Evolutionary conservation across 352 stramenopile genomes (phyloP).

Genomic region (Achlya hypogyna): DNA sequence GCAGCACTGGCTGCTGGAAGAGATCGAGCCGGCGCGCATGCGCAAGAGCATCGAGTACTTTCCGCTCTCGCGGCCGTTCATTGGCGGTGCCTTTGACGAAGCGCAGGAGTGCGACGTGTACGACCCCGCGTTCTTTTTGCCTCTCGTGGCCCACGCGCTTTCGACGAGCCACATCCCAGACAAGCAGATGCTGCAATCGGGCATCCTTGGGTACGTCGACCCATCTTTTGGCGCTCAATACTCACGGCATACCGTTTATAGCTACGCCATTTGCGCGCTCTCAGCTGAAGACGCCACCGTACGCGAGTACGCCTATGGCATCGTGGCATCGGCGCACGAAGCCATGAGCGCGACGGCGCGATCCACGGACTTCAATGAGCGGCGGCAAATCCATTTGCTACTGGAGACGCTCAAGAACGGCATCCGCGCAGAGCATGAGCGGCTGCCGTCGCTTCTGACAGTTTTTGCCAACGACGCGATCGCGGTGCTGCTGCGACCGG

Average conservation of each 20-base stretch:
- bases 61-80: slow-evolving; percentile 36
- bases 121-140: slow-evolving; percentile 65
- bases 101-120: slow-evolving; percentile 30
- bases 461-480: slow-evolving; percentile 78
- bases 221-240: background rate
- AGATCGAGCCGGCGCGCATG: slow-evolving; percentile 50
- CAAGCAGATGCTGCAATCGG: slow-evolving; percentile 50
- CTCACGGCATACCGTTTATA: background rate
- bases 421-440: slow-evolving; percentile 36
- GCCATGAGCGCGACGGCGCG: slow-evolving; percentile 40
- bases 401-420: slow-evolving; percentile 71
- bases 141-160: slow-evolving; percentile 70
- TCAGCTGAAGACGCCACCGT: slow-evolving; percentile 50
- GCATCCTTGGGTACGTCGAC: slow-evolving; percentile 34
- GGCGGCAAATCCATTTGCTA: slow-evolving; percentile 66
- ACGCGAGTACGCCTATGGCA: slow-evolving; percentile 58
- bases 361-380: slow-evolving; percentile 54
- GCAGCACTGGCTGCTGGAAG: slow-evolving; percentile 27
- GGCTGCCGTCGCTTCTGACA: slow-evolving; percentile 63
- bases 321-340: slow-evolving; percentile 69
- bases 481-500: slow-evolving; percentile 51
- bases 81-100: background rate
- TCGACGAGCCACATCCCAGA: slow-evolving; percentile 56
- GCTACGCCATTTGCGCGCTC: slow-evolving; percentile 51
- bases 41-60: slow-evolving; percentile 65